phyloP scores from a whole-genome alignment of 202 grass and related monocot genomes.

The Carex arenaria region DNA sequence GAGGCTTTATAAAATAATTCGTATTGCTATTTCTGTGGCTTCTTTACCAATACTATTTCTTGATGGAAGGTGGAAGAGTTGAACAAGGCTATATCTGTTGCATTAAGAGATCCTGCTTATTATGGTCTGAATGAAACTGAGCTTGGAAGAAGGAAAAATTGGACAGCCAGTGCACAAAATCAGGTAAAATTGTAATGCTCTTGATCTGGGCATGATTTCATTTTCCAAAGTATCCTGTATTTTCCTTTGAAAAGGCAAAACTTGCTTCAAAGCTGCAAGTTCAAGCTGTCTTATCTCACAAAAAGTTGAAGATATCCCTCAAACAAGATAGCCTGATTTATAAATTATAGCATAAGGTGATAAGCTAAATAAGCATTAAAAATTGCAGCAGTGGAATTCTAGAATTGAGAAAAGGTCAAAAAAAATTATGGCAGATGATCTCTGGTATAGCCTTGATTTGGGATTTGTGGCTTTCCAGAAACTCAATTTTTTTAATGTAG shows the following conservation, averaged over 20 bases:
- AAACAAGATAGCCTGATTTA: background rate
- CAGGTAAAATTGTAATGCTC: slow-evolving; percentile 33
- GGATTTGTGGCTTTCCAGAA: slow-evolving; percentile 7
- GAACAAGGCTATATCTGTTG: slow-evolving; percentile 80
- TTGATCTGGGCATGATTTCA: background rate
- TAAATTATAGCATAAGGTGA: background rate
- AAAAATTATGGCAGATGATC: background rate
- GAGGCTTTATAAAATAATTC: slow-evolving; percentile 21
- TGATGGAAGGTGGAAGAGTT: slow-evolving; percentile 78
- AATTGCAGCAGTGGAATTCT: background rate
- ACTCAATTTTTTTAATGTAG: slow-evolving; percentile 27
- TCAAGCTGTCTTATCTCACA: background rate
- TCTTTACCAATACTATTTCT: background rate
- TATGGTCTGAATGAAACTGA: slow-evolving; percentile 72
- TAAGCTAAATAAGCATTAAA: background rate
- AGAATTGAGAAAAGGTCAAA: background rate
- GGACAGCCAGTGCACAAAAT: slow-evolving; percentile 58
- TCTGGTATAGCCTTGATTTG: slow-evolving; percentile 7
- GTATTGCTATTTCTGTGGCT: background rate
- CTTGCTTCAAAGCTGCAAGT: background rate
- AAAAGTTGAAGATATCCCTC: background rate
- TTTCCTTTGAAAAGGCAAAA: background rate
- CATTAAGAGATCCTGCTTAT: slow-evolving; percentile 69
- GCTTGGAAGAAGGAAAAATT: slow-evolving; percentile 68
- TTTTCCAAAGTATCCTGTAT: background rate